Percentiles rank a stretch among this genome's conserved stretches.
Conservation (phyloP, 768 basidiomycete genomes). For the Gelatoporia subvermispora region DNA sequence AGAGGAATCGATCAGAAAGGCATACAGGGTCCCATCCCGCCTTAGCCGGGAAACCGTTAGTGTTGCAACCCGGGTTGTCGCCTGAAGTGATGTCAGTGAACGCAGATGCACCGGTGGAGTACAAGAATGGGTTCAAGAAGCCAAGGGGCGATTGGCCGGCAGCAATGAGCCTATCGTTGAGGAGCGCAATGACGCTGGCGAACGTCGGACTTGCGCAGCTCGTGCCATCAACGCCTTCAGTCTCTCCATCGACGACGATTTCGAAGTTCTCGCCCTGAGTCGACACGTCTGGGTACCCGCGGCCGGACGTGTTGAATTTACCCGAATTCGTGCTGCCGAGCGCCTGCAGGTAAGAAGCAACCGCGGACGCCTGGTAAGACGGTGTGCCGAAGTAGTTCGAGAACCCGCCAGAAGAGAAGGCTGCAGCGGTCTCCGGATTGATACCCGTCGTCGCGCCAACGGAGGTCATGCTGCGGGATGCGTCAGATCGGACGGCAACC, state of each 20-base stretch:
- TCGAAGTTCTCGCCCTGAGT: conserved; percentile 48
- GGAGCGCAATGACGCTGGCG: conserved; percentile 53
- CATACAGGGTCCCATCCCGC: conserved; percentile 31
- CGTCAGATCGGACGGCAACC: background rate
- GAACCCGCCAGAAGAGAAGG: conserved; percentile 71
- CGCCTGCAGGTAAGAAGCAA: conserved; percentile 37
- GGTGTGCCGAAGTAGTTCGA: conserved; percentile 57
- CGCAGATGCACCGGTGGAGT: conserved; percentile 18
- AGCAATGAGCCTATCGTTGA: conserved; percentile 33
- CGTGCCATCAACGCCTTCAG: conserved; percentile 47
- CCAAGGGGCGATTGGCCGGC: conserved; percentile 29
- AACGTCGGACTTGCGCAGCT: conserved; percentile 61
- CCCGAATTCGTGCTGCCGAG: conserved; percentile 49
- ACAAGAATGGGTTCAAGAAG: conserved; percentile 33
- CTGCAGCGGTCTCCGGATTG: conserved; percentile 53
- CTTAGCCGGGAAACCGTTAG: conserved; percentile 27
- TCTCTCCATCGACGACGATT: conserved; percentile 37
- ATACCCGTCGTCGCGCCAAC: conserved; percentile 58
- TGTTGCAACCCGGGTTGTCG: conserved; percentile 17
- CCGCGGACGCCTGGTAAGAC: conserved; percentile 44
- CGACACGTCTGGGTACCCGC: conserved; percentile 63
- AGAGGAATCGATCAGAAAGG: conserved; percentile 15
- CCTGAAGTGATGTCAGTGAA: conserved; percentile 21
- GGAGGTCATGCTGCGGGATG: conserved; percentile 35
- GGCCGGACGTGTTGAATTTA: conserved; percentile 41